These are phyloP conservation scores for Urtica urens DNA, from an alignment of 306 rosid species.

Conservation along the genomic window DNA sequence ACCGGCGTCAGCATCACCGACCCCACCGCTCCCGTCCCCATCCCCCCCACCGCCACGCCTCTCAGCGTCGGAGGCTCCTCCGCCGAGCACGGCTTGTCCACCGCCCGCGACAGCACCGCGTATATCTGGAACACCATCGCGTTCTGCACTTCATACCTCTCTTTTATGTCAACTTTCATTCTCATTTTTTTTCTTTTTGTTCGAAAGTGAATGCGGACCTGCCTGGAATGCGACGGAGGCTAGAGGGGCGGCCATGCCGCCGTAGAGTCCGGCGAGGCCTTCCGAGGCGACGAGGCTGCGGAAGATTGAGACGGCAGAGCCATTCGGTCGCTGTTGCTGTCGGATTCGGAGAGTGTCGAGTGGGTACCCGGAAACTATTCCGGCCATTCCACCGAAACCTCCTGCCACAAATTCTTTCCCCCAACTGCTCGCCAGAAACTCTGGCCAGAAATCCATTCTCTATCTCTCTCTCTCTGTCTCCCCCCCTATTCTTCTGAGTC, in stretches of 20 bases:
- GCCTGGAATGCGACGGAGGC: conserved; percentile 91
- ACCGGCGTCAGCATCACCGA: conserved; percentile 56
- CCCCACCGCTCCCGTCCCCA: conserved; percentile 62
- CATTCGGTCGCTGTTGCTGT: conserved; percentile 39
- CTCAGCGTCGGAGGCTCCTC: conserved; percentile 59
- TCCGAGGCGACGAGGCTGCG: conserved; percentile 35
- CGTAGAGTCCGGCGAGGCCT: conserved; percentile 63
- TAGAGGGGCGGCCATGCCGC: conserved; percentile 82
- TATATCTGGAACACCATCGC: conserved; percentile 79
- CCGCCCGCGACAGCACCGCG: conserved; percentile 52
- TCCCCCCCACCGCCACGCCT: conserved; percentile 66
- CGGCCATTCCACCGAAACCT: conserved; percentile 83
- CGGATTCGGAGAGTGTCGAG: conserved; percentile 63
- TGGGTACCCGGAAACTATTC: conserved; percentile 69
- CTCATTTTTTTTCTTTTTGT: no score
- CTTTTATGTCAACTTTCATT: no score
- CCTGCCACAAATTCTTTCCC: conserved; percentile 90
- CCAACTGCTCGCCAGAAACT: conserved; percentile 54
- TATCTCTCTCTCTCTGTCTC: background rate
- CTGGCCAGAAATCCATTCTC: conserved; percentile 23
- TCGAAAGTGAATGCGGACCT: background rate
- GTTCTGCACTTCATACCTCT: no score
- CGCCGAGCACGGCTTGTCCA: conserved; percentile 28
- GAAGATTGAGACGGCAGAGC: conserved; percentile 48
- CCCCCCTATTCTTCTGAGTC: background rate